Evolutionary conservation across 352 stramenopile genomes (phyloP), one percentile per base, ranked within the genome.

Genomic region (Globisporangium sylvaticum): DNA sequence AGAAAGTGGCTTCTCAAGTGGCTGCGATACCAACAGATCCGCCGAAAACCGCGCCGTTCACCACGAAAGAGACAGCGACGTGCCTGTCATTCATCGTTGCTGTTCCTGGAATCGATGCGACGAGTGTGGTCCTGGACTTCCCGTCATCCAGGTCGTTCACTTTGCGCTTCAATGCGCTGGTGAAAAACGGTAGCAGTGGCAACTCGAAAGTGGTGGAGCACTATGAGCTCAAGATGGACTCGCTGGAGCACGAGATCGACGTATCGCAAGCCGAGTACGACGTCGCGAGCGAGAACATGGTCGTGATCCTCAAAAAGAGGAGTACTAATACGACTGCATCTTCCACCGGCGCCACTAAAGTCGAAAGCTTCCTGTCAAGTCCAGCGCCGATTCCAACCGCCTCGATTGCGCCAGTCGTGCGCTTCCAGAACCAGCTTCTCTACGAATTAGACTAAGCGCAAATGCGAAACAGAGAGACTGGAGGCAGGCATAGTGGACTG

Each of bases 341-440:
- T 1, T n/a, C 5, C 12, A 24, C 34, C 34, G 8, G 34, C 34
- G 10, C 12, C 20, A 22, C 24, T 37, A 58, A 27, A 32, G 18
- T 15, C 12, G 32, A 58, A 24, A 46, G 27, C 7, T 42, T 29
- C 70, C 39, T 57, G 24, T 20, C 50, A 32, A 57, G 50, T 10
- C 22, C 65, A 24, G 31, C 65, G n/a, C 44, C 67, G 29, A 9
- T 56, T 8, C 56, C 69, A 29, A 32, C 58, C 5, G 62, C 15
- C 25, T 37, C 58, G n/a, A 55, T 72, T 29, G 57, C 70, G 6
- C 53, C 65, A 1, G 69, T 78, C 32, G 70, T 80, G 37, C 76
- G 75, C 29, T 90, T 90, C 66, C 81, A 90, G 69, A 92, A 92
- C 66, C 72, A 92, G 29, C 66, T 92, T 25, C 69, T 92, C 1